Base-by-base conservation (phyloP, 176 grass and related monocot genomes). In the Cocos nucifera region DNA sequence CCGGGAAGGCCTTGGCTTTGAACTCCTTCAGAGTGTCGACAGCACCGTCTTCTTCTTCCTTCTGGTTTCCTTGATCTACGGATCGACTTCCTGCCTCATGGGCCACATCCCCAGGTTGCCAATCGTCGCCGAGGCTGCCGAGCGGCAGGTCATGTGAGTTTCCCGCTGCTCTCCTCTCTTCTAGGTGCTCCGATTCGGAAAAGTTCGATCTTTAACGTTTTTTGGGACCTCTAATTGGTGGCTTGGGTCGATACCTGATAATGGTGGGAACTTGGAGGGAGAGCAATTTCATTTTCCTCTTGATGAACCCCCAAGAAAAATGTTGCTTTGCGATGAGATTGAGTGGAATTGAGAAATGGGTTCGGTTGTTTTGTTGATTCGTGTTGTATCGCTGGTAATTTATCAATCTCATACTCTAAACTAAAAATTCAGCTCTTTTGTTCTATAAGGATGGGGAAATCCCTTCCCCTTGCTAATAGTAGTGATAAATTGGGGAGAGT, bases 141-240 rank as follows among this genome's bases (percentile, higher is more conserved):
- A 98, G 74, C 81, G 87, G 59, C 93, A 97, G 83, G 87, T 97
- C 69, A 82, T 92, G 93, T 97, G 84, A 91, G 2, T 24, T 73
- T 7, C 19, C 61, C 19, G 17, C 25, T 73, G 52, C 15, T 4
- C 5, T 64, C 49, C n/a, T 19, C 22, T 49, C 51, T 56, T 73
- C 58, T 44, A 44, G 35, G 2, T 12, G 35, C 3, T 44, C 35
- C 35, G 1, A 2, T 2, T 44, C 0, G 10, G 10, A 44, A 44
- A 44, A 2, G 1, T 44, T 53, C 14, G 49, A 69, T 16, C 54
- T 32, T 4, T 68, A 25, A 48, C 22, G 54, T 64, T 61, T 29
- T 16, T 15, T 50, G 69, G 61, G 61, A 65, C 53, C 49, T 22
- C 39, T 59, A 71, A 58, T 76, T 15, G 29, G 53, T 68, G 57